Evolutionary conservation across 176 grass and related monocot species (phyloP).

Genomic region (Zoysia japonica): DNA sequence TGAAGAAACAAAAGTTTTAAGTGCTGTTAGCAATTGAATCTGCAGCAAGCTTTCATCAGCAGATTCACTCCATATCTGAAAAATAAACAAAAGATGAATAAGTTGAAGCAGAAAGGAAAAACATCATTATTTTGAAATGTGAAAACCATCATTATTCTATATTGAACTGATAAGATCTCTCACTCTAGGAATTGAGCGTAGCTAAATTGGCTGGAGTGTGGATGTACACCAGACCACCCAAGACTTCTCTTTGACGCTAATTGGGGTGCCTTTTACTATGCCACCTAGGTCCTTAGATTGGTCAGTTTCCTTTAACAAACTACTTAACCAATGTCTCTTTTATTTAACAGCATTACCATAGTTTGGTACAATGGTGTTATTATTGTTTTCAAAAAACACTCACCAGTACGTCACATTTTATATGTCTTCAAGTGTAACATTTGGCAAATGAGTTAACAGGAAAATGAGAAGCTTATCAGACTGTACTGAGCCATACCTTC

Average conservation of each 20-base stretch:
- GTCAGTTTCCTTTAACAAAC: not conserved
- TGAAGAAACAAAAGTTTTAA: slow-evolving; percentile 85
- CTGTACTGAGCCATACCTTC: slow-evolving; percentile 52
- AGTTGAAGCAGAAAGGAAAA: slow-evolving; percentile 42
- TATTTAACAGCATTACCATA: not conserved
- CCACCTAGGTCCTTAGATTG: not conserved
- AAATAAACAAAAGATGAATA: slow-evolving; percentile 34
- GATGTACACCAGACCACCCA: not conserved
- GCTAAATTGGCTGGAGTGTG: not conserved
- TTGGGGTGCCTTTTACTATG: not conserved
- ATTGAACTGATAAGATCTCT: not conserved
- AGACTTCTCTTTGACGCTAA: not conserved
- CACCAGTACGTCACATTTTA: not conserved
- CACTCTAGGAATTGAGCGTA: not conserved
- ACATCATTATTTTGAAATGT: not conserved
- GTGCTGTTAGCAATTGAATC: slow-evolving; percentile 83
- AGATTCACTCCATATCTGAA: slow-evolving; percentile 92
- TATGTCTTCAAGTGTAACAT: not conserved
- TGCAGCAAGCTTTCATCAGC: slow-evolving; percentile 92
- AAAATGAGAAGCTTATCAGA: slow-evolving; percentile 7
- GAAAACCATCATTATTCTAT: not conserved
- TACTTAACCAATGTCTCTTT: not conserved
- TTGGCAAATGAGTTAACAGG: slow-evolving; percentile 32
- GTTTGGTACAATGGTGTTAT: not conserved
- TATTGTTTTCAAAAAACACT: slow-evolving; percentile 22